These are phyloP conservation scores for Chaetoceros tenuissimus DNA, from an alignment of 108 stramenopile genomes.

Conservation along the genomic window DNA sequence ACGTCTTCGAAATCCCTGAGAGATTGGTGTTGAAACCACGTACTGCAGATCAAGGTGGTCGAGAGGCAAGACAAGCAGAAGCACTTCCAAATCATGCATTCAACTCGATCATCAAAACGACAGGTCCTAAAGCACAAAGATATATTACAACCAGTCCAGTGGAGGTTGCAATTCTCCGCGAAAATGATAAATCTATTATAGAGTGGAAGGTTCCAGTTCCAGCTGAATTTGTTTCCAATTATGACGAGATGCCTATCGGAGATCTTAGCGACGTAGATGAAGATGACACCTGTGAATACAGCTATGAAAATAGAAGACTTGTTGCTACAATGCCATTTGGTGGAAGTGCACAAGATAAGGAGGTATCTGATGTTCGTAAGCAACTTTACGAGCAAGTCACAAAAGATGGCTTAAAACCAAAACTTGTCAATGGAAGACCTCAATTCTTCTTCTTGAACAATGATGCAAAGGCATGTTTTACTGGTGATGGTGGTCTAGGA, in stretches of 20 bases:
- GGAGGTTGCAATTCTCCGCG: constrained; percentile 42
- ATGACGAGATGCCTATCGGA: constrained; percentile 29
- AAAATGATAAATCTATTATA: constrained; percentile 22
- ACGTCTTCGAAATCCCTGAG: constrained; percentile 51
- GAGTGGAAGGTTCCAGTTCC: constrained; percentile 54
- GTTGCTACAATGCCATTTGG: constrained; percentile 68
- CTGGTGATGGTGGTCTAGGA: constrained; percentile 58
- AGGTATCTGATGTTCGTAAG: constrained; percentile 54
- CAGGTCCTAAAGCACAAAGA: constrained; percentile 53
- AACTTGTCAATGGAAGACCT: constrained; percentile 60
- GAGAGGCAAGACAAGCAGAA: constrained; percentile 43
- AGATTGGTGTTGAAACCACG: constrained; percentile 46
- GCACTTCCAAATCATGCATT: constrained; percentile 73
- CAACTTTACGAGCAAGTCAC: constrained; percentile 56
- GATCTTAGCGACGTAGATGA: constrained; percentile 23
- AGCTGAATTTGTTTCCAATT: constrained; percentile 40
- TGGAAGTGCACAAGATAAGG: constrained; percentile 67
- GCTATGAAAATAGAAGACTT: constrained; percentile 29
- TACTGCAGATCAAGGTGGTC: constrained; percentile 42
- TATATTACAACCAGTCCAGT: constrained; percentile 63
- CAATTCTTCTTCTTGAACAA: constrained; percentile 79
- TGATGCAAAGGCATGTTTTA: constrained; percentile 69
- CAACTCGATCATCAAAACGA: constrained; percentile 65
- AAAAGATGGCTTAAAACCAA: constrained; percentile 62
- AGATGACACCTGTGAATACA: constrained; percentile 16